Evolutionary conservation across 2,329 filamentous ascomycete species (phyloP), one percentile per base, ranked within the genome.

Genomic region (Fusarium fracticaudum): DNA sequence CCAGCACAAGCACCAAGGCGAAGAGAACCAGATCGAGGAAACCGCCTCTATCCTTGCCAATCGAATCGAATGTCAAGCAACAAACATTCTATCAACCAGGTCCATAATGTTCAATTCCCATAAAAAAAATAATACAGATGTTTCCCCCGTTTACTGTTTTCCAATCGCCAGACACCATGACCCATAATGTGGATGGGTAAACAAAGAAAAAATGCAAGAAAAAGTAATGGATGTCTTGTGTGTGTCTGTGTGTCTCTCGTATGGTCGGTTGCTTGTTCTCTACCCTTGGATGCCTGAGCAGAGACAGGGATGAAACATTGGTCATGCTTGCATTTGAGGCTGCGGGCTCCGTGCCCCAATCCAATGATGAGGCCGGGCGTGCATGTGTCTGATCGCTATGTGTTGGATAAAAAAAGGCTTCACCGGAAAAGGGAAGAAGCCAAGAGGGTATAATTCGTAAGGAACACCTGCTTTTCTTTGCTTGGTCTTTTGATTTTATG

Each of bases 151-250:
- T 70, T 70, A 59, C 62, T 62, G 31, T 69, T 64, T 54, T 54
- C 68, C 72, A 44, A 67, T 75, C 77, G 72, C 77, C 74, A 41
- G 73, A 78, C 77, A 61, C 77, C 77, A 15, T 61, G 15, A 43
- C 67, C 72, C 73, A 69, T 73, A 38, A 45, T 72, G 68, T 55
- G 72, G 54, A 59, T 44, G 40, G 50, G 26, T 29, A 64, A 51
- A 73, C 55, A 62, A 51, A 64, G 63, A 50, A 64, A 64, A 61
- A 61, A 51, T 55, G 57, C 45, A 69, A 48, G 17, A 35, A 35
- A 60, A 59, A 41, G 44, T 20, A 8, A 58, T 40, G 59, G 40
- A 29, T 58, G 35, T 17, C 18, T 38, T 54, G 31, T 35, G 31
- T 22, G 45, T 22, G 44, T n/a, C 20, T n/a, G 47, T 53, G 51